Conservation (phyloP, 495 filamentous ascomycete genomes). For the Pseudevernia furfuracea region DNA sequence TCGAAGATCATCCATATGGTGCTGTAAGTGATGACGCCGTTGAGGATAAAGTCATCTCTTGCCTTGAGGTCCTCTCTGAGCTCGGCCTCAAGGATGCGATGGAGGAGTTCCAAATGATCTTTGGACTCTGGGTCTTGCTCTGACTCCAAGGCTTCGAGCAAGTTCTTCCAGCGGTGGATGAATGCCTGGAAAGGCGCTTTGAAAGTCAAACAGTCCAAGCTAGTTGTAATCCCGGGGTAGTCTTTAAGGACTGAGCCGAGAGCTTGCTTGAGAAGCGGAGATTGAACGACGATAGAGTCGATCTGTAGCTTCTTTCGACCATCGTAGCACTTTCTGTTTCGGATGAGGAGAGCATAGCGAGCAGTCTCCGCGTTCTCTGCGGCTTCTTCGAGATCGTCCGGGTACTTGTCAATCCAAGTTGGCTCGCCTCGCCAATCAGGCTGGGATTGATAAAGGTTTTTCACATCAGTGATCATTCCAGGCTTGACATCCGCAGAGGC, state of each 20-base stretch:
- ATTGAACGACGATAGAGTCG: conserved; percentile 58
- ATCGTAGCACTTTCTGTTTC: conserved; percentile 50
- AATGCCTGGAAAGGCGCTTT: conserved; percentile 53
- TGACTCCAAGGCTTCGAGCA: conserved; percentile 41
- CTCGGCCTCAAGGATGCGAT: conserved; percentile 49
- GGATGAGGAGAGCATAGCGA: conserved; percentile 46
- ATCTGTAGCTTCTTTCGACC: conserved; percentile 54
- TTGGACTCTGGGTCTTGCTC: conserved; percentile 43
- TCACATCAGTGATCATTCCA: conserved; percentile 24
- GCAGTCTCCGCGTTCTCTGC: conserved; percentile 46
- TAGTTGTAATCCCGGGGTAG: conserved; percentile 58
- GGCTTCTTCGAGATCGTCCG: conserved; percentile 40
- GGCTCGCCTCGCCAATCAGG: conserved; percentile 24
- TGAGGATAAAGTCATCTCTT: conserved; percentile 49
- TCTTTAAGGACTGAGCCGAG: conserved; percentile 48
- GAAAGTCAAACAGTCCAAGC: conserved; percentile 53
- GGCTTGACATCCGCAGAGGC: conserved; percentile 5
- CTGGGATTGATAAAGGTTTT: conserved; percentile 32
- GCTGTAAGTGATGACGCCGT: conserved; percentile 53
- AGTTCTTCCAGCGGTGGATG: conserved; percentile 57
- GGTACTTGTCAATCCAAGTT: conserved; percentile 35
- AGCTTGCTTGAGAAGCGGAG: conserved; percentile 51
- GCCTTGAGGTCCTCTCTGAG: conserved; percentile 48
- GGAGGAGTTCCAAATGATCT: conserved; percentile 50
- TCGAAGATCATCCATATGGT: conserved; percentile 51